phyloP scores from a whole-genome alignment of 2,329 filamentous ascomycete genomes.

The Davidsoniella virescens region DNA sequence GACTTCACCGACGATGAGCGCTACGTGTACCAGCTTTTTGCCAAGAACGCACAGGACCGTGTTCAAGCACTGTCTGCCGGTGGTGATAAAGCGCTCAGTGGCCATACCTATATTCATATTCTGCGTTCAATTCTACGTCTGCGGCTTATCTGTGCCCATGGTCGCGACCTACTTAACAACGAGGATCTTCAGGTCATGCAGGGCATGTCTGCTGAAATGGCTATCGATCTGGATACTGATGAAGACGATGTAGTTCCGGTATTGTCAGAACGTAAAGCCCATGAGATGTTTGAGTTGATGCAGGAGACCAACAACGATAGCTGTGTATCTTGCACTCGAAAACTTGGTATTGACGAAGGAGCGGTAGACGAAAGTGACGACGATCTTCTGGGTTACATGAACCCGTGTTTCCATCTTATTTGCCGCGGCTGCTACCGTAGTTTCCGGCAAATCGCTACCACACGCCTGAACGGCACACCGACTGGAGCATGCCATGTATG shows the following conservation, averaged over 20 bases:
- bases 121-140: conserved; percentile 80
- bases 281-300: conserved; percentile 74
- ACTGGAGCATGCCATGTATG: conserved; percentile 52
- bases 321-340: conserved; percentile 54
- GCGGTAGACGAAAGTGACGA: conserved; percentile 44
- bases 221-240: conserved; percentile 78
- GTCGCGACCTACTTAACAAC: conserved; percentile 74
- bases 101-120: conserved; percentile 85
- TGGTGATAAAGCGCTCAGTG: conserved; percentile 50
- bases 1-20: conserved; percentile 62
- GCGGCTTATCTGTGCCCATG: conserved; percentile 81
- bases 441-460: conserved; percentile 35
- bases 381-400: conserved; percentile 60
- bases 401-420: conserved; percentile 72
- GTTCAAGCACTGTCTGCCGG: conserved; percentile 54
- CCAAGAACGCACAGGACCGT: conserved; percentile 62
- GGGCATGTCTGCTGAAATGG: conserved; percentile 66
- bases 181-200: conserved; percentile 68
- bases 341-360: conserved; percentile 39
- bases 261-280: conserved; percentile 56
- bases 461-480: conserved; percentile 20
- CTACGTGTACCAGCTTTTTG: conserved; percentile 69
- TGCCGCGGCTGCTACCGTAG: conserved; percentile 56
- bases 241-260: conserved; percentile 41
- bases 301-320: conserved; percentile 61